These are phyloP conservation scores for Cicer cuneatum DNA, from an alignment of 306 rosid species.

Conservation along the genomic window DNA sequence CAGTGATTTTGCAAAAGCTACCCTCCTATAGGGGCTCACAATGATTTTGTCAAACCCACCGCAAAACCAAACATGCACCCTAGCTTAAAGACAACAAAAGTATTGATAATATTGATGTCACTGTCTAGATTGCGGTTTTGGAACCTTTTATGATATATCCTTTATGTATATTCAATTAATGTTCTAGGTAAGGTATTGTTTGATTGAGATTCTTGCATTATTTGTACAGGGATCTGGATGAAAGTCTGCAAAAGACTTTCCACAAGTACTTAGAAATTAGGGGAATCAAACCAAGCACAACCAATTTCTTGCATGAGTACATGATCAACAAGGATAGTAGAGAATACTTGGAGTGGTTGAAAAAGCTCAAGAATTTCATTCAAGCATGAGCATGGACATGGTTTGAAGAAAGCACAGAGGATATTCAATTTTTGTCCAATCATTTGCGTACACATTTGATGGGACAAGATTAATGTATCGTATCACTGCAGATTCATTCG, in stretches of 20 bases:
- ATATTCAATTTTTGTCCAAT: neutral
- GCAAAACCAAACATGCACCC: too few relatives aligned
- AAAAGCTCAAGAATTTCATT: slow-evolving; percentile 70
- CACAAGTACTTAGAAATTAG: slow-evolving; percentile 85
- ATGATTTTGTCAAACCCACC: too few relatives aligned
- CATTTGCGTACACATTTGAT: neutral
- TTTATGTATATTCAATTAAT: neutral
- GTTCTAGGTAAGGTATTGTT: neutral
- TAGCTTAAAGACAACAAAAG: too few relatives aligned
- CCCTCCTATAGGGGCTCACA: too few relatives aligned
- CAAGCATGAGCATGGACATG: slow-evolving; percentile 52
- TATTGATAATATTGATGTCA: too few relatives aligned
- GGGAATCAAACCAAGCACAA: slow-evolving; percentile 87
- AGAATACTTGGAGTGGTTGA: slow-evolving; percentile 81
- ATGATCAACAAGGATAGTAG: slow-evolving; percentile 92
- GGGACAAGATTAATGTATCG: slow-evolving; percentile 7
- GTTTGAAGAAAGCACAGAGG: slow-evolving; percentile 27
- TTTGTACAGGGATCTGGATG: slow-evolving; percentile 76
- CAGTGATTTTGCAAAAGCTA: too few relatives aligned
- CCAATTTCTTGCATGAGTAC: slow-evolving; percentile 88
- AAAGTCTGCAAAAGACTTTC: slow-evolving; percentile 82
- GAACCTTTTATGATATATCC: too few relatives aligned
- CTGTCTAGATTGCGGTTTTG: too few relatives aligned
- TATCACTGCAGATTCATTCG: slow-evolving; percentile 14
- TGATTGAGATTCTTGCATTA: slow-evolving; percentile 6